Evolutionary conservation across 805 yeast genomes (phyloP).

Genomic region (Nakazawaea ernobii): DNA sequence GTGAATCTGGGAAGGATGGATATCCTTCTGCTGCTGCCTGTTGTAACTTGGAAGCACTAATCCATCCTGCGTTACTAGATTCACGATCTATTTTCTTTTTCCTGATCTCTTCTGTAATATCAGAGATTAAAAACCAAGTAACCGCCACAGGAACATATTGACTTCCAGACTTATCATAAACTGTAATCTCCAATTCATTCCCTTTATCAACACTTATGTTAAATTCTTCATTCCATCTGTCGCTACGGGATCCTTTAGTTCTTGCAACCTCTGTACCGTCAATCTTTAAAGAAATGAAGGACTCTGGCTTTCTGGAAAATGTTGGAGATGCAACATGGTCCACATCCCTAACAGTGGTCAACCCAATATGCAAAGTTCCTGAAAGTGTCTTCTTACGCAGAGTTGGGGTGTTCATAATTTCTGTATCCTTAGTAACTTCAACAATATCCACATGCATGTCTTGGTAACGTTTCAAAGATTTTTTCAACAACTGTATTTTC

Average conservation of each 20-base stretch:
- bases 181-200: slow-evolving; percentile 83
- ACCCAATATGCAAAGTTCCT: slow-evolving; percentile 70
- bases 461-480: slow-evolving; percentile 80
- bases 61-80: slow-evolving; percentile 76
- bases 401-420: slow-evolving; percentile 60
- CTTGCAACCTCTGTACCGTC: slow-evolving; percentile 83
- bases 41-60: slow-evolving; percentile 61
- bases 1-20: background rate
- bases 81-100: slow-evolving; percentile 79
- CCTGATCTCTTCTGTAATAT: slow-evolving; percentile 91
- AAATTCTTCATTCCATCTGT: slow-evolving; percentile 80
- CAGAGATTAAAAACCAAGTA: slow-evolving; percentile 86
- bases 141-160: slow-evolving; percentile 81
- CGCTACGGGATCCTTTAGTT: slow-evolving; percentile 70
- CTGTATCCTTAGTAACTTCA: slow-evolving; percentile 61
- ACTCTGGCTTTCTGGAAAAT: slow-evolving; percentile 73
- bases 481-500: slow-evolving; percentile 76
- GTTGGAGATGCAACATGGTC: slow-evolving; percentile 88
- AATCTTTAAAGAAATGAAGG: slow-evolving; percentile 69
- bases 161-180: slow-evolving; percentile 72
- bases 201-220: slow-evolving; percentile 81
- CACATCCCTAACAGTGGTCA: slow-evolving; percentile 77
- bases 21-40: background rate
- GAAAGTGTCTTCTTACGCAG: slow-evolving; percentile 78
- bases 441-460: slow-evolving; percentile 77